Evolutionary conservation across 176 grass and related monocot species (phyloP).

Genomic region (Guadua angustifolia): DNA sequence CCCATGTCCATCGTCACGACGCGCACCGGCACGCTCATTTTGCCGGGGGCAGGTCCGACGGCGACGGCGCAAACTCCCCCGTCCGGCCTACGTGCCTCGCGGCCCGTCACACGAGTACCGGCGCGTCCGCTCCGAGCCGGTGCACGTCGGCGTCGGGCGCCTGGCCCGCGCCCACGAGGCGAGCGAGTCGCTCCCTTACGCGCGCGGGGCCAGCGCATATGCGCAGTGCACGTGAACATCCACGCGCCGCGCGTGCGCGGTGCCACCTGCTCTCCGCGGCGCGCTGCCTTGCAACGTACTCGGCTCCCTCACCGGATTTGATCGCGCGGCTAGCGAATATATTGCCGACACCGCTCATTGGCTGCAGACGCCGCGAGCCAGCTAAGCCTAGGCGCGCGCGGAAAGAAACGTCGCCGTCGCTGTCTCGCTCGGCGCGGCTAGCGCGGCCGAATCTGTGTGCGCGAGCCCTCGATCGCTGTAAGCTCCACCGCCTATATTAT

Average conservation of each 20-base stretch:
- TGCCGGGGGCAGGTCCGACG: background rate
- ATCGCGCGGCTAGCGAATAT: background rate
- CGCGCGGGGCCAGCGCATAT: conserved; percentile 1
- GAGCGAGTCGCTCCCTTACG: background rate
- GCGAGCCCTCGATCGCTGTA: background rate
- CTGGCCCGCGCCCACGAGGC: background rate
- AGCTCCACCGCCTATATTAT: conserved; percentile 19
- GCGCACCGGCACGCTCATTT: background rate
- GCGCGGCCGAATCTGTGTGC: background rate
- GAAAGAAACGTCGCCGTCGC: conserved; percentile 1
- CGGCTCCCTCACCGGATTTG: background rate
- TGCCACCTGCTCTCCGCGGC: background rate
- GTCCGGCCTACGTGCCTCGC: background rate
- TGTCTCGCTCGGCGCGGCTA: background rate
- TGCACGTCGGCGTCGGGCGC: background rate
- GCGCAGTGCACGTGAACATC: conserved; percentile 41
- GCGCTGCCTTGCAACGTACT: background rate
- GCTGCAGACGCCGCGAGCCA: background rate
- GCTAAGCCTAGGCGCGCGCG: too few species aligned
- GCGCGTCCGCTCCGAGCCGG: background rate
- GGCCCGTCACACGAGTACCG: background rate
- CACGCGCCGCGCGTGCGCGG: conserved; percentile 47
- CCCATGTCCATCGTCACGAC: background rate
- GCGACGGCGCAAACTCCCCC: background rate
- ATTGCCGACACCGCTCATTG: conserved; percentile 37